A percentile compares a stretch with the other conserved stretches of the same genome.
phyloP scores from a whole-genome alignment of 805 yeast species.

The Pichia exigua region DNA sequence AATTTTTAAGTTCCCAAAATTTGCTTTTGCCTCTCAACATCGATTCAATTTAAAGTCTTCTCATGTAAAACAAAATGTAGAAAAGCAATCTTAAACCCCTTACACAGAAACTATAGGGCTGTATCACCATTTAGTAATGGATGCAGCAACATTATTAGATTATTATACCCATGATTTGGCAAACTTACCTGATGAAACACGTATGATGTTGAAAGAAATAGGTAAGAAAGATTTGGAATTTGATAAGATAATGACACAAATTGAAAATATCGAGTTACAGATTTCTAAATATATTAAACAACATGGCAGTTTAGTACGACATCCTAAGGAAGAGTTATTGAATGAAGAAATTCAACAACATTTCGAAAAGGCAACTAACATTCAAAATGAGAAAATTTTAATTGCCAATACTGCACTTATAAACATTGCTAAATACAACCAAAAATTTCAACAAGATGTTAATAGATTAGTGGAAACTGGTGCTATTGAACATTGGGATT shows the following conservation, averaged over 20 bases:
- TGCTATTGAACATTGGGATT: slow-evolving; percentile 33
- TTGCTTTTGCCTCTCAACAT: not conserved
- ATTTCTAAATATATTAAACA: slow-evolving; percentile 76
- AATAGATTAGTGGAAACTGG: slow-evolving; percentile 74
- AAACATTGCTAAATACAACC: slow-evolving; percentile 66
- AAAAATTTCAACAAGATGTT: slow-evolving; percentile 66
- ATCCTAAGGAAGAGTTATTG: slow-evolving; percentile 70
- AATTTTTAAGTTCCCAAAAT: not conserved
- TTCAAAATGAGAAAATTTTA: slow-evolving; percentile 73
- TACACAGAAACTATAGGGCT: not conserved
- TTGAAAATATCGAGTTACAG: slow-evolving; percentile 66
- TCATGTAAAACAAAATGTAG: too few relatives aligned
- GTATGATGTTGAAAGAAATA: slow-evolving; percentile 72
- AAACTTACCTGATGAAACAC: slow-evolving; percentile 82
- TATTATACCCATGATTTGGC: slow-evolving; percentile 57
- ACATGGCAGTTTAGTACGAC: slow-evolving; percentile 71
- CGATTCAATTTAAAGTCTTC: too few relatives aligned
- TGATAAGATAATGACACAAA: slow-evolving; percentile 57
- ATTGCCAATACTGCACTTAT: slow-evolving; percentile 80
- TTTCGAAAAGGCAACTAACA: slow-evolving; percentile 44
- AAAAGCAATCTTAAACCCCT: not conserved
- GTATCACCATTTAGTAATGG: slow-evolving; percentile 43
- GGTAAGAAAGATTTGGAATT: slow-evolving; percentile 58
- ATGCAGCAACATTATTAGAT: slow-evolving; percentile 78
- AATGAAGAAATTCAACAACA: slow-evolving; percentile 63